Evolutionary conservation across 495 filamentous ascomycete species (phyloP).

Genomic region (Lasiosphaeria hispida): DNA sequence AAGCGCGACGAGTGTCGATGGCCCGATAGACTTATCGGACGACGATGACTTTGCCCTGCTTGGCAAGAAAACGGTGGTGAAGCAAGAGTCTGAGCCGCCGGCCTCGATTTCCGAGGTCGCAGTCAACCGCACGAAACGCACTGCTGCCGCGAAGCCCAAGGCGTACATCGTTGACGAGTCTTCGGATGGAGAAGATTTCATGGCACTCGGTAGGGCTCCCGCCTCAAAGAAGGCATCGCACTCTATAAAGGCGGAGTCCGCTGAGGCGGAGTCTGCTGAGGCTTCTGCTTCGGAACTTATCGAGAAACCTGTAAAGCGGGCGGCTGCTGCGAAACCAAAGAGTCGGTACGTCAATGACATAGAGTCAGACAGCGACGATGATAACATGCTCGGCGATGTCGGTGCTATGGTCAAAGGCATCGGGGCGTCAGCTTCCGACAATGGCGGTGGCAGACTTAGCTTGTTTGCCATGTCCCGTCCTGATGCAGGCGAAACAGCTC

Average conservation of each 20-base stretch:
- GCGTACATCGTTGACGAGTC: conserved; percentile 46
- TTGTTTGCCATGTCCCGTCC: conserved; percentile 73
- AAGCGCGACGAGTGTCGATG: conserved; percentile 16
- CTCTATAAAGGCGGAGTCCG: too few species aligned
- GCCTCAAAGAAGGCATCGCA: conserved; percentile 19
- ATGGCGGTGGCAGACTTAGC: conserved; percentile 52
- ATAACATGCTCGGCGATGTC: conserved; percentile 77
- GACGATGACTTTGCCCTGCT: conserved; percentile 52
- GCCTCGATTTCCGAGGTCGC: conserved; percentile 27
- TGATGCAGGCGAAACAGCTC: conserved; percentile 45
- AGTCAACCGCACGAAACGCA: conserved; percentile 38
- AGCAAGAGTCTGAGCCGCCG: conserved; percentile 26
- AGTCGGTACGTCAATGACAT: conserved; percentile 43
- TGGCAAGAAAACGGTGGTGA: conserved; percentile 32
- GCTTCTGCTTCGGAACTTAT: conserved; percentile 23
- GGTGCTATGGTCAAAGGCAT: conserved; percentile 90
- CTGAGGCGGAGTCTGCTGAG: conserved; percentile 14
- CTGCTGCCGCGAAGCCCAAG: conserved; percentile 43
- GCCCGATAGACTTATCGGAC: conserved; percentile 43
- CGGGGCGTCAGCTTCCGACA: conserved; percentile 44
- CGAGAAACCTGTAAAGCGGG: conserved; percentile 34
- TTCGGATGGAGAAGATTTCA: conserved; percentile 42
- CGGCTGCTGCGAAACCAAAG: conserved; percentile 41
- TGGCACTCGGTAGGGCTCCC: conserved; percentile 31
- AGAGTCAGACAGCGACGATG: conserved; percentile 47